Evolutionary conservation across 306 rosid genomes (phyloP).

Genomic region (Fragaria ananassa): DNA sequence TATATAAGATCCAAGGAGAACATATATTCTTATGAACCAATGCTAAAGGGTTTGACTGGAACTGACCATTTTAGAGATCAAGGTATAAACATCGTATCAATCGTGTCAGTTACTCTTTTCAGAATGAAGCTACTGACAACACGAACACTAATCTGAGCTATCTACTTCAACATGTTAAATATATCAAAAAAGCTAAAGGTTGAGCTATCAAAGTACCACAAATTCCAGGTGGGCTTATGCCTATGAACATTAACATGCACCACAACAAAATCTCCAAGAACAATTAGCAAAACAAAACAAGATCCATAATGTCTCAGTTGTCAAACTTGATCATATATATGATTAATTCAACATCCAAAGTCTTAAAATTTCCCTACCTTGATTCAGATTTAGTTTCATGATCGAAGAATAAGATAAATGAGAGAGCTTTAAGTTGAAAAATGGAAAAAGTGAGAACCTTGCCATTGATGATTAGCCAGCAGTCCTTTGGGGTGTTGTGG

Average conservation of each 20-base stretch:
- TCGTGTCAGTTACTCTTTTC: not conserved
- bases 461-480: slow-evolving; percentile 53
- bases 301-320: slow-evolving; percentile 1
- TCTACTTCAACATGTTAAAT: not conserved
- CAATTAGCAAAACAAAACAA: not conserved
- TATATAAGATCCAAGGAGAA: not conserved
- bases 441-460: slow-evolving; percentile 32
- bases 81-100: not conserved
- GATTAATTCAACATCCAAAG: not conserved
- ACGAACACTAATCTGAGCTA: not conserved
- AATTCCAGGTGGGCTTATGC: not conserved
- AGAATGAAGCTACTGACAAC: not conserved
- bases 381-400: not conserved
- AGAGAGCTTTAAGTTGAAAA: not conserved
- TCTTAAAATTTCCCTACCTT: not conserved
- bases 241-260: not conserved
- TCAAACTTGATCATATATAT: not conserved
- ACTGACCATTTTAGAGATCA: slow-evolving; percentile 3
- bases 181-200: not conserved
- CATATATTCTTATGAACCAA: not conserved
- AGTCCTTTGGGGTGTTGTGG: slow-evolving; percentile 40
- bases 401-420: not conserved
- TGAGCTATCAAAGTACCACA: not conserved
- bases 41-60: not conserved
- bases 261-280: not conserved